Base-by-base conservation (phyloP, 495 filamentous ascomycete species). In the Neurospora sp. region DNA sequence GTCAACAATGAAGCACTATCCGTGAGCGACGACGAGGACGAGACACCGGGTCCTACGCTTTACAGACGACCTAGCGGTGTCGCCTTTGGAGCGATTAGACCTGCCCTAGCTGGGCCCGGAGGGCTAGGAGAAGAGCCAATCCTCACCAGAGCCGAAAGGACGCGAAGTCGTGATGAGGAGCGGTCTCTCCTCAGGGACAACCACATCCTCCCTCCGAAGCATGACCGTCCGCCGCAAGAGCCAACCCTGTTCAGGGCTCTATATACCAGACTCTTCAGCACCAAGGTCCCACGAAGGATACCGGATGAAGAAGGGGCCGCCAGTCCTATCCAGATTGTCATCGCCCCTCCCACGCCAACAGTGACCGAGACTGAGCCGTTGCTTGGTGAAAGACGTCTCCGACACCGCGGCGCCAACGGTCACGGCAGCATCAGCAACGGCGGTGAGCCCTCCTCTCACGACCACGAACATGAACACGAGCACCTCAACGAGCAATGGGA, bases 131-230 rank as follows among this genome's bases (percentile, higher is more conserved):
- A 84, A 4, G 79, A 79, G 1, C 79, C 81, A 2, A 79, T 83
- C 27, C 79, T 93, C 69, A 89, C 88, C 0, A 87, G 87, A 72
- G 83, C 85, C 31, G 94, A 96, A 73, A 84, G 86, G 20, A 84
- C 88, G 31, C 86, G 88, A 44, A 90, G 88, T 40, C 86, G 91
- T 20, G 85, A 90, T 42, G 92, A 93, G 54, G 94, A 96, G 79
- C 85, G 91, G 70, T 89, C 90, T 69, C 82, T 97, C 40, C 81
- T 97, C 39, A 84, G 90, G 70, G 93, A 97, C 78, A 96, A 95
- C 77, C 84, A 91, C 77, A 78, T 96, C 70, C 86, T 94, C 11
- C 87, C 89, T 4, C 88, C 90, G 7, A 91, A 92, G 75, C 87
- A 90, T 76, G 80, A 84, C 5, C 69, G 59, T 12, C 72, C 75